These are phyloP conservation scores for Plasmodium knowlesi DNA, from an alignment of 169 alveolate species.

Conservation along the genomic window DNA sequence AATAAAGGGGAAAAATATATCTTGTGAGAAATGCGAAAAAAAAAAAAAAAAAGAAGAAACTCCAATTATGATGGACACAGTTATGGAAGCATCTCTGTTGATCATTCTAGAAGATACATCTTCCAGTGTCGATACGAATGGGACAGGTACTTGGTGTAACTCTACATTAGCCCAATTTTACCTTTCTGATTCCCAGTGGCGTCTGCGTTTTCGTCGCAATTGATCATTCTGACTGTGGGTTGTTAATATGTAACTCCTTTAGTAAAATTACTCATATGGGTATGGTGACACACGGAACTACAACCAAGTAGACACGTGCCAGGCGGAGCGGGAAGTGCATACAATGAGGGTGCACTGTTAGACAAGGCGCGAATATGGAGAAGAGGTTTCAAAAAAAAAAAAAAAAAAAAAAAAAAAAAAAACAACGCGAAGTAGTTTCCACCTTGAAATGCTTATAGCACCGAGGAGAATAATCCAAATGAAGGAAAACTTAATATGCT, in stretches of 20 bases:
- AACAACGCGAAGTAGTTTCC: background rate
- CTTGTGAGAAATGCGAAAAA: no score
- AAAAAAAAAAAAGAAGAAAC: background rate
- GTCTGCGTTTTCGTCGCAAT: slow-evolving; percentile 12
- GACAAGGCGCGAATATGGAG: background rate
- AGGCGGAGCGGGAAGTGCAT: background rate
- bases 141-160: background rate
- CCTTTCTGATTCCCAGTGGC: slow-evolving; percentile 12
- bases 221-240: slow-evolving; percentile 10
- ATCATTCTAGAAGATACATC: background rate
- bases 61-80: background rate
- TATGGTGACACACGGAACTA: background rate
- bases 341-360: background rate
- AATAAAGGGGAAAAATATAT: no score
- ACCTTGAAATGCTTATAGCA: background rate
- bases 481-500: background rate
- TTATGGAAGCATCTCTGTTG: background rate
- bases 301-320: background rate
- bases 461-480: background rate
- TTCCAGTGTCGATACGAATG: background rate
- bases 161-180: background rate
- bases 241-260: background rate
- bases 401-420: no score
- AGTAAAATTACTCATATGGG: slow-evolving; percentile 12
- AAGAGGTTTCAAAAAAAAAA: background rate